These are phyloP conservation scores for Crithidia thermophila DNA, from an alignment of 208 protist species.

Conservation along the genomic window DNA sequence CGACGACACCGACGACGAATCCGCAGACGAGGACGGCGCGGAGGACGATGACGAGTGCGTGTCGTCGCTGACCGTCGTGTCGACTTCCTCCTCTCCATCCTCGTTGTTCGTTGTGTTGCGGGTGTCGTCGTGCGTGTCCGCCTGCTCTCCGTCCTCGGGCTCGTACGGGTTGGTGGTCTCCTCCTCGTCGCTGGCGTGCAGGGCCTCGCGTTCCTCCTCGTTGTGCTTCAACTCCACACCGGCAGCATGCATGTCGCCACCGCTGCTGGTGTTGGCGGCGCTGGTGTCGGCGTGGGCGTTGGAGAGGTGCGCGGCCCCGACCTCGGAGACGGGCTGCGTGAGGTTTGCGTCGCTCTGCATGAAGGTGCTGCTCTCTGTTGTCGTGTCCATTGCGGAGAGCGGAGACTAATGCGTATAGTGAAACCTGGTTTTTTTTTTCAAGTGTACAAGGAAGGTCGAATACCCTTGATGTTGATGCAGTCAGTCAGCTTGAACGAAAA, in stretches of 20 bases:
- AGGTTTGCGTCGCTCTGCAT: conserved; percentile 24
- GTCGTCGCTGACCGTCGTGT: conserved; percentile 9
- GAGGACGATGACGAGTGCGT: conserved; percentile 21
- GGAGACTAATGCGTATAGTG: no score
- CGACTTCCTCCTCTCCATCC: no score
- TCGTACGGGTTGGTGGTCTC: conserved; percentile 40
- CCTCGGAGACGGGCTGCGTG: background rate
- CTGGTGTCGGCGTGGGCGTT: conserved; percentile 7
- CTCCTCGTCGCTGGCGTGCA: conserved; percentile 45
- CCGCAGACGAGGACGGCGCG: background rate
- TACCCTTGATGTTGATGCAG: no score
- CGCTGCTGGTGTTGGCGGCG: background rate
- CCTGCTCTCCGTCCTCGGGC: conserved; percentile 17
- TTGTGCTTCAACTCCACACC: background rate
- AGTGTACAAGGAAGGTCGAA: no score
- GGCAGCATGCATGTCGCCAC: background rate
- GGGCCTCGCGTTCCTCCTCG: conserved; percentile 23
- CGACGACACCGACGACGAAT: background rate
- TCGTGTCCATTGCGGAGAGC: conserved; percentile 37
- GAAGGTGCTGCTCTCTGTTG: conserved; percentile 31
- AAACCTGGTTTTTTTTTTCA: background rate
- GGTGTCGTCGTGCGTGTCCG: background rate
- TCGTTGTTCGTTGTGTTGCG: no score
- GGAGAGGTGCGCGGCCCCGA: background rate
- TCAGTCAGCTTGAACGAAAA: no score